These are phyloP conservation scores for Amaranthus hypochondriacus DNA, from an alignment of 148 eudicot species.

Conservation along the genomic window DNA sequence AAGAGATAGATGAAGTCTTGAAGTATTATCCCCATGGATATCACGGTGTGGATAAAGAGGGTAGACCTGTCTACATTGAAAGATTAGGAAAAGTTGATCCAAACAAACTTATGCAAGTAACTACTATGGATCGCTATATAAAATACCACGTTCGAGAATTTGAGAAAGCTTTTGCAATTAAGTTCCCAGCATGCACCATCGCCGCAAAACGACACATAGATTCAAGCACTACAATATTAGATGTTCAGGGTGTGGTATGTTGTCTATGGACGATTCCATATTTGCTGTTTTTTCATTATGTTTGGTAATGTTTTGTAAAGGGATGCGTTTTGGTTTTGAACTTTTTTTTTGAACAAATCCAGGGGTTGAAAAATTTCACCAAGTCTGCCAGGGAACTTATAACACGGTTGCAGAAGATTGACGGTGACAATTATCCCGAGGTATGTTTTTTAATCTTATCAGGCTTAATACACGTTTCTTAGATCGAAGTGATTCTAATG, in stretches of 20 bases:
- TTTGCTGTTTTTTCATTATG: background rate
- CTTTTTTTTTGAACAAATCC: background rate
- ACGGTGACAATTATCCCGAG: conserved; percentile 96
- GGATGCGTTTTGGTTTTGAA: background rate
- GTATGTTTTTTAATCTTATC: conserved; percentile 26
- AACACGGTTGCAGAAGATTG: conserved; percentile 73
- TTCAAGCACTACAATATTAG: conserved; percentile 89
- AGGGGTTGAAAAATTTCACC: conserved; percentile 83
- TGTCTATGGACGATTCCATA: background rate
- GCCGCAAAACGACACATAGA: conserved; percentile 88
- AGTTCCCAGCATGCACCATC: conserved; percentile 87
- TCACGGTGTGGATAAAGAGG: conserved; percentile 92
- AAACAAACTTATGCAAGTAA: conserved; percentile 85
- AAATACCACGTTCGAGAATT: conserved; percentile 86
- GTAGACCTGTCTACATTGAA: conserved; percentile 91
- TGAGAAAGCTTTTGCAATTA: conserved; percentile 70
- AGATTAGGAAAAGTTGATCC: conserved; percentile 88
- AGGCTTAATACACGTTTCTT: background rate
- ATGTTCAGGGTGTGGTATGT: conserved; percentile 98
- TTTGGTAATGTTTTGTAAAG: background rate
- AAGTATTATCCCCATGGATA: conserved; percentile 93
- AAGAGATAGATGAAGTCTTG: conserved; percentile 75
- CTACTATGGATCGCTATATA: conserved; percentile 81
- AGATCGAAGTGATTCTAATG: background rate
- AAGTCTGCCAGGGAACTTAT: conserved; percentile 85